Evolutionary conservation across 768 basidiomycete genomes (phyloP).

Genomic region (Dioszegia aurantiaca): DNA sequence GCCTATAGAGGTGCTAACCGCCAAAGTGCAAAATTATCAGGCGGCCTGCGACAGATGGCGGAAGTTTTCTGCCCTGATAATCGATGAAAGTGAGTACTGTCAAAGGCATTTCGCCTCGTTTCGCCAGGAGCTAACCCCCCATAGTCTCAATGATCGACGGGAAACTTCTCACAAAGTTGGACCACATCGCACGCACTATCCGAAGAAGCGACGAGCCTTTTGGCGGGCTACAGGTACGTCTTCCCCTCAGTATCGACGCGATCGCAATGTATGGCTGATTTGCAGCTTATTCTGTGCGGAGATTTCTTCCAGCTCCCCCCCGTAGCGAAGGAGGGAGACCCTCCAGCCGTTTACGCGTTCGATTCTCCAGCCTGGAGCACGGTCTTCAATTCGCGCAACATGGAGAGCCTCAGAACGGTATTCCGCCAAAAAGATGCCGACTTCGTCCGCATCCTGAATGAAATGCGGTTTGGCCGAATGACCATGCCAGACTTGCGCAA

Average conservation of each 20-base stretch:
- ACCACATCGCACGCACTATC: slow-evolving; percentile 45
- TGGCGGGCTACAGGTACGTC: slow-evolving; percentile 47
- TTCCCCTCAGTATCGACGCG: too few relatives aligned
- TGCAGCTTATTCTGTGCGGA: slow-evolving; percentile 50
- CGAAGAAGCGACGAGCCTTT: slow-evolving; percentile 42
- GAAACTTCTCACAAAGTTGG: slow-evolving; percentile 51
- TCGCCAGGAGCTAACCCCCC: neutral
- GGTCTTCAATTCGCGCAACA: slow-evolving; percentile 30
- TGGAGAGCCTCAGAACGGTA: slow-evolving; percentile 43
- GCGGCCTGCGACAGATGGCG: slow-evolving; percentile 37
- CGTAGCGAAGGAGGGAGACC: slow-evolving; percentile 33
- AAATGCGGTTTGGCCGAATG: slow-evolving; percentile 46
- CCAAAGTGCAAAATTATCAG: slow-evolving; percentile 19
- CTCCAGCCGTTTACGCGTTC: slow-evolving; percentile 40
- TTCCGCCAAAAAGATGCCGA: slow-evolving; percentile 47
- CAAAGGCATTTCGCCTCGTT: too few relatives aligned
- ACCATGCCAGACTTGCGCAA: slow-evolving; percentile 19
- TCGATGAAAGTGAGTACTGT: slow-evolving; percentile 43
- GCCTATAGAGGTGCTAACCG: slow-evolving; percentile 16
- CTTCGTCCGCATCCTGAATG: slow-evolving; percentile 48
- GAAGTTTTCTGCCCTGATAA: slow-evolving; percentile 35
- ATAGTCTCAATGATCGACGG: slow-evolving; percentile 53
- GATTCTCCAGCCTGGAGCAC: slow-evolving; percentile 49
- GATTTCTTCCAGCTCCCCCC: slow-evolving; percentile 55
- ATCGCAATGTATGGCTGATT: too few relatives aligned